These are phyloP conservation scores for Aspergillus fumigatiaffinis DNA, from an alignment of 2,329 filamentous ascomycete genomes.

Conservation along the genomic window DNA sequence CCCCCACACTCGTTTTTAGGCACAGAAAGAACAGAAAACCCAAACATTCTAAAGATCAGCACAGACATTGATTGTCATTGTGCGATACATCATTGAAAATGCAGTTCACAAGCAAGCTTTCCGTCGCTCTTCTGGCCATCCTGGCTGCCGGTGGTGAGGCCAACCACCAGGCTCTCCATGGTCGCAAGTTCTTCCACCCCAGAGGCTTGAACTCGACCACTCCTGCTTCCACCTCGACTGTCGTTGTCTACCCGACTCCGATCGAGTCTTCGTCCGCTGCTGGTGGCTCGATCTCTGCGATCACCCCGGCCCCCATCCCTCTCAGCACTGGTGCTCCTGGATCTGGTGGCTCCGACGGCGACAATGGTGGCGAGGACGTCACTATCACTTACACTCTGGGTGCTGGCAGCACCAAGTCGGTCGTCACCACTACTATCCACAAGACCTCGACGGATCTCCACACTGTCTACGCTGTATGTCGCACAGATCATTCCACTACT, in stretches of 20 bases:
- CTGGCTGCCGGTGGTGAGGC: slow-evolving; percentile 35
- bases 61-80: slow-evolving; percentile 23
- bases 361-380: slow-evolving; percentile 18
- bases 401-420: slow-evolving; percentile 30
- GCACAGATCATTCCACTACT: not conserved
- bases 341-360: slow-evolving; percentile 3
- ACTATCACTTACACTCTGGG: slow-evolving; percentile 40
- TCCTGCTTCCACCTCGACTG: slow-evolving; percentile 15
- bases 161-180: slow-evolving; percentile 22
- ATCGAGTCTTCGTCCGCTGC: slow-evolving; percentile 5
- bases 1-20: slow-evolving; percentile 12
- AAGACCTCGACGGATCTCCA: slow-evolving; percentile 26
- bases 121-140: slow-evolving; percentile 32
- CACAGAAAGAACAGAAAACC: not conserved
- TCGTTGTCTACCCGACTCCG: slow-evolving; percentile 18
- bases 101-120: slow-evolving; percentile 35
- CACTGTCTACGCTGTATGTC: slow-evolving; percentile 26
- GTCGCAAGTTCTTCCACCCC: slow-evolving; percentile 21
- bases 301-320: slow-evolving; percentile 14
- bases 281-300: not conserved
- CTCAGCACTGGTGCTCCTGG: slow-evolving; percentile 20
- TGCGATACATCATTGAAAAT: slow-evolving; percentile 22
- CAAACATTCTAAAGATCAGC: not conserved
- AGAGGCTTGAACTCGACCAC: slow-evolving; percentile 13
- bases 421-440: slow-evolving; percentile 33